Base-by-base conservation (phyloP, 208 protist species). In the Leishmania mexicana region DNA sequence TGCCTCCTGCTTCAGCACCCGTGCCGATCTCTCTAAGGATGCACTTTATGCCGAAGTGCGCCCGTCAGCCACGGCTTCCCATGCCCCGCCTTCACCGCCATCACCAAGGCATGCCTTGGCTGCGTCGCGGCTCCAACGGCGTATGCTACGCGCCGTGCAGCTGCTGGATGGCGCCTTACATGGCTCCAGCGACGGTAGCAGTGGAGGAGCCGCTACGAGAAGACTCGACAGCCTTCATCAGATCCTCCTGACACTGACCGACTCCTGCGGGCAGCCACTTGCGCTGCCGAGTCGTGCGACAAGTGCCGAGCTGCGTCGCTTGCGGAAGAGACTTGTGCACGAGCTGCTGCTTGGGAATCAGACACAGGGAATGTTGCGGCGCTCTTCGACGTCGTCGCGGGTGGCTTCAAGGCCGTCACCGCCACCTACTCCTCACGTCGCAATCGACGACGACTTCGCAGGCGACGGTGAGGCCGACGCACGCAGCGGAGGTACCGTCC, bases 251-350 rank as follows among this genome's bases (percentile, higher is more conserved):
- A 28, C 47, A 47, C 35, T 78, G 35, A 42, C 21, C 2, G 74
- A 78, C 24, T 51, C 74, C 10, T 11, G 53, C 3, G 74, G 74
- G 35, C 49, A 40, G 31, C 24, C 74, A 24, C n/a, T 47, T 51
- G 8, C 57, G 53, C 24, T 40, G 31, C 47, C 21, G 35, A 58
- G 21, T 31, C 4, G 53, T 1, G 15, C 47, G 35, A 78, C 47
- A 1, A 10, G 15, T 8, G 38, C 74, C 6, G 74, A 17, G 35
- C 74, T 78, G 74, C 74, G 40, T 31, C 35, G 74, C 49, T 65
- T 78, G n/a, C 74, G 74, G 57, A 42, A 78, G 49, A 53, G 74
- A 31, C 57, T 78, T 2, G 74, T 49, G 74, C 49, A 58, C 1
- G 74, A 78, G 21, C 53, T 65, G 21, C 40, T 58, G 17, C 65